Base-by-base conservation (phyloP, 495 filamentous ascomycete species). In the Aspergillus panamensis region DNA sequence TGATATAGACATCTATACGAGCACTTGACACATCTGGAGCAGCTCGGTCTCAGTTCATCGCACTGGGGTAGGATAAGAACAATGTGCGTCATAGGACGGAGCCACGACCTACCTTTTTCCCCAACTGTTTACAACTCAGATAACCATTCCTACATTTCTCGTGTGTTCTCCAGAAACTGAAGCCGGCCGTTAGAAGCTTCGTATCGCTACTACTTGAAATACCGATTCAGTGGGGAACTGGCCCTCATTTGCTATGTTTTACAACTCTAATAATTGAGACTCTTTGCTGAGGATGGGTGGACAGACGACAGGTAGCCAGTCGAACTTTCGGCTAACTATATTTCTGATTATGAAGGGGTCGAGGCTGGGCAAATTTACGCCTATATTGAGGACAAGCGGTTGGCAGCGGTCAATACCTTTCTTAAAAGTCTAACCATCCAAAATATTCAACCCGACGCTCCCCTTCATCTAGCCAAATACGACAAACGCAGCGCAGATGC, bases 111-210 rank as follows among this genome's bases (percentile, higher is more conserved):
- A 70, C 71, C 67, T 74, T 74, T 21, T 70, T 68, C 49, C 66
- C 62, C 37, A 69, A 71, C 21, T 71, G 62, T 52, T 73, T 73
- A 48, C 72, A 75, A 57, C 64, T 67, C 4, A 67, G 45, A 48
- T 71, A 73, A 8, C 72, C 71, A 55, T 62, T 67, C 42, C 69
- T 62, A 3, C 71, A 75, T 58, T 75, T 75, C 59, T 61, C 66
- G 58, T 75, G 72, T 50, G 61, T 50, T 53, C 62, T 59, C 19
- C 66, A 60, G 12, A 71, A 51, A 39, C 62, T 70, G 20, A 60
- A 63, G 25, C 51, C 63, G 25, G 13, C 37, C 25, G 43, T n/a
- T 33, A 29, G 13, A 9, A 32, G 33, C 19, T 53, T 52, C 53
- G 55, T 61, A 53, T 59, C 31, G n/a, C n/a, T n/a, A n/a, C n/a